Conservation (phyloP, 352 stramenopile species). For the Thalassiosira hispida region DNA sequence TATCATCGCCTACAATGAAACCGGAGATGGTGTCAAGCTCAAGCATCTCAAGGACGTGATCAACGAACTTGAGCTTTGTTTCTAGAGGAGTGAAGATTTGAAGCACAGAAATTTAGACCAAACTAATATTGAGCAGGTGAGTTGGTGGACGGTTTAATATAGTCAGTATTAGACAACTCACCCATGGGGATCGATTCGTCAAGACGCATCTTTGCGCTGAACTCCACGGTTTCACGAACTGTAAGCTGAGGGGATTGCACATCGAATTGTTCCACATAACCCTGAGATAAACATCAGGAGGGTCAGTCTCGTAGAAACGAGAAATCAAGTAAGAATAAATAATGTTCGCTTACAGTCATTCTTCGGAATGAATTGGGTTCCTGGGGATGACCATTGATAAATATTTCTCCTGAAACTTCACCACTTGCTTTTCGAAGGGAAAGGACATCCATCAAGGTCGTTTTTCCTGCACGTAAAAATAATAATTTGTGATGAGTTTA, state of each 20-base stretch:
- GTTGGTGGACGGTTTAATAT: too few species aligned
- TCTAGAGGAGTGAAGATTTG: too few species aligned
- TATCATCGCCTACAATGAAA: conserved; percentile 69
- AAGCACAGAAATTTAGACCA: too few species aligned
- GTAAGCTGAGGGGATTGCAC: conserved; percentile 75
- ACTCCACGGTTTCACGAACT: conserved; percentile 79
- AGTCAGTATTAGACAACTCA: too few species aligned
- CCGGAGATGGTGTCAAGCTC: conserved; percentile 73
- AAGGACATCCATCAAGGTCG: conserved; percentile 93
- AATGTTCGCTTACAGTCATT: conserved; percentile 68
- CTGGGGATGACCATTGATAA: conserved; percentile 89
- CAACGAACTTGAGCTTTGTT: conserved; percentile 68
- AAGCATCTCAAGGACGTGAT: conserved; percentile 72
- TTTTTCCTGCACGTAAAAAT: conserved; percentile 90
- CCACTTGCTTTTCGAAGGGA: conserved; percentile 89
- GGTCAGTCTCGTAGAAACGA: background rate
- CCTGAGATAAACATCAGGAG: conserved; percentile 25
- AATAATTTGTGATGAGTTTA: too few species aligned
- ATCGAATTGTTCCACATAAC: conserved; percentile 89
- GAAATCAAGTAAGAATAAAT: too few species aligned
- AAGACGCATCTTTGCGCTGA: conserved; percentile 78
- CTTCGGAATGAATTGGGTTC: conserved; percentile 85
- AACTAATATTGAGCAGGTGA: too few species aligned
- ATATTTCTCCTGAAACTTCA: conserved; percentile 87
- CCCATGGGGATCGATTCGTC: conserved; percentile 45